Base-by-base conservation (phyloP, 202 grass and related monocot genomes). In the Musa balbisiana region DNA sequence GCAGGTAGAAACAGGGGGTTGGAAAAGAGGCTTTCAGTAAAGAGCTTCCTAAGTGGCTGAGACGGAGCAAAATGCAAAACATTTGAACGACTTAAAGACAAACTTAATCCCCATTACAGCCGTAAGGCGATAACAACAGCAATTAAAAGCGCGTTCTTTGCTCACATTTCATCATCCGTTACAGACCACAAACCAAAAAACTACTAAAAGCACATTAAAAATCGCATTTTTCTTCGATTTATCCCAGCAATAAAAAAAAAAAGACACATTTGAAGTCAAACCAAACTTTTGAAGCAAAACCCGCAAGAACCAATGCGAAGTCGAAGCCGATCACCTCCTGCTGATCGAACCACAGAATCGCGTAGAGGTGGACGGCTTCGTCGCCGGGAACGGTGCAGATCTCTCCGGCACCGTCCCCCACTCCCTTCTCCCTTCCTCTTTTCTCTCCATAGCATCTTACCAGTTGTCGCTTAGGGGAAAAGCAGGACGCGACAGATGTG, bases 261-360 rank as follows among this genome's bases (percentile, higher is more conserved):
- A 33, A 33, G 29, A 33, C 29, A 33, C 29, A 33, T 33, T 33
- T 2, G 3, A 33, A 33, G 29, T 33, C 27, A 27, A 27, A 27
- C 2, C 27, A 27, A 27, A 27, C 27, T 27, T 27, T 27, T 27
- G 27, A 27, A 27, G 27, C 27, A 27, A 10, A 62, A 22, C 17
- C 19, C 17, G 24, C n/a, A 62, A 62, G 62, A 63, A 20, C n/a
- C 23, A 64, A 64, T 64, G 62, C 20, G 62, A 24, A 22, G 60
- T 8, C 9, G 1, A 11, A 22, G 25, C 19, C 10, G 2, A 22
- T 22, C 72, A 92, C 92, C 90, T 96, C 56, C 92, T 22, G 51
- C 83, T 89, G 76, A 92, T 88, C 50, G 92, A 82, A 19, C 83
- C 88, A 75, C 89, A 73, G 81, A 92, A 80, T 55, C 90, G 92